phyloP scores from a whole-genome alignment of 2,329 filamentous ascomycete genomes.

The Colletotrichum lupini region DNA sequence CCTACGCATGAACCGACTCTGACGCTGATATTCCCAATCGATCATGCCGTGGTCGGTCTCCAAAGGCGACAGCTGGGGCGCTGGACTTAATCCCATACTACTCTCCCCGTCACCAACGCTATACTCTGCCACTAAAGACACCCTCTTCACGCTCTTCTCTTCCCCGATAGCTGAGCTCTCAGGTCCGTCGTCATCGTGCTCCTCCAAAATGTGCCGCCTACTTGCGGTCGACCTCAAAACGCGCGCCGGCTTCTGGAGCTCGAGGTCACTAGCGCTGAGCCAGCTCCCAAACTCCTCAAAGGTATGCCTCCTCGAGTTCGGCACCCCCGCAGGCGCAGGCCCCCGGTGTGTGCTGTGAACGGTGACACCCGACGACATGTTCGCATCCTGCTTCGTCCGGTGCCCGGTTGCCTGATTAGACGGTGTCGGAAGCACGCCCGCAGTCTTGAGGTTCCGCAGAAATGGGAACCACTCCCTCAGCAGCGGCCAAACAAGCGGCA shows the following conservation, averaged over 20 bases:
- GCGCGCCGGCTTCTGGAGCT: constrained; percentile 3
- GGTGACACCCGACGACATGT: neutral
- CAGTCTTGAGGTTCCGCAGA: constrained; percentile 2
- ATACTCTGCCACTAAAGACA: neutral
- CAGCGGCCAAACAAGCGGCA: constrained; percentile 64
- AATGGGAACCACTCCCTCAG: constrained; percentile 48
- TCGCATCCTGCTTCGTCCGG: neutral
- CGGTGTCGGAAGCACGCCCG: constrained; percentile 6
- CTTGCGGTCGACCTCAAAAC: neutral
- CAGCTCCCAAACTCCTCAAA: constrained; percentile 16
- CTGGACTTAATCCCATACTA: neutral
- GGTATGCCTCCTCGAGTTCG: constrained; percentile 1
- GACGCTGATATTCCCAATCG: neutral
- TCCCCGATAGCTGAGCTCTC: neutral
- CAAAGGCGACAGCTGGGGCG: neutral
- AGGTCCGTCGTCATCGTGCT: neutral
- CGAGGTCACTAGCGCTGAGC: constrained; percentile 15
- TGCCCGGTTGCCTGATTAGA: neutral
- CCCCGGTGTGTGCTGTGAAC: neutral
- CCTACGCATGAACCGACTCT: neutral
- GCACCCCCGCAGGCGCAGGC: neutral
- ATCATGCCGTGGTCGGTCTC: neutral
- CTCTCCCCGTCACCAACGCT: neutral
- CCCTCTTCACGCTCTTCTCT: neutral
- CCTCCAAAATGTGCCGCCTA: neutral